Percentiles rank a stretch among this genome's conserved stretches.
phyloP scores from a whole-genome alignment of 176 grass and related monocot genomes.

The Zizania latifolia region DNA sequence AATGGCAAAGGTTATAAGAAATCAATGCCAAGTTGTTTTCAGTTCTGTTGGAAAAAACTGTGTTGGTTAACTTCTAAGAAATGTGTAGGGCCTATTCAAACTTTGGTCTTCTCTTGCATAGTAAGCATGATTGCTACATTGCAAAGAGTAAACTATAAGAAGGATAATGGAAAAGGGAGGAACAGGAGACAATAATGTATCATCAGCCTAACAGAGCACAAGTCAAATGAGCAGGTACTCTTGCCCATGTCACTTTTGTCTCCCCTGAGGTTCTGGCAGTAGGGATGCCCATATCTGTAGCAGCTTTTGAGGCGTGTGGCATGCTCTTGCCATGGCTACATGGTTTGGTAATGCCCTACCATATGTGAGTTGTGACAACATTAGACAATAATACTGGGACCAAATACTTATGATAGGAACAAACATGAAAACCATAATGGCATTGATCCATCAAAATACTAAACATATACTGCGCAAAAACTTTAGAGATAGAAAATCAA shows the following conservation, averaged over 20 bases:
- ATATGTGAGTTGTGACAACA: neutral
- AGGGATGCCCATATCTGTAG: neutral
- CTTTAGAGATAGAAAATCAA: neutral
- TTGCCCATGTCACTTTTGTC: conserved; percentile 15
- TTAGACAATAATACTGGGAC: neutral
- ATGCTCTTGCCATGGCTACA: neutral
- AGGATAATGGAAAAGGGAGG: neutral
- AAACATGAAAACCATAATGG: neutral
- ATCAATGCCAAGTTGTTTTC: neutral
- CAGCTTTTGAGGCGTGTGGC: neutral
- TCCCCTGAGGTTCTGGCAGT: neutral
- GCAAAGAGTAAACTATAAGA: neutral
- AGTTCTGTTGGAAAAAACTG: neutral
- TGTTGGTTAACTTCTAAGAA: conserved; percentile 36
- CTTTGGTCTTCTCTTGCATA: neutral
- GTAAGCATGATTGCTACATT: neutral
- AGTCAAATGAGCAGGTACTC: conserved; percentile 37
- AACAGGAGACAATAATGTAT: conserved; percentile 22
- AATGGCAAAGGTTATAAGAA: neutral
- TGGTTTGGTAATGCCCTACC: neutral
- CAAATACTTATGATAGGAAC: neutral
- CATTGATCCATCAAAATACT: neutral
- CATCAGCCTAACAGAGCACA: neutral
- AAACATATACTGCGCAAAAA: neutral
- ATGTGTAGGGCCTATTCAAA: conserved; percentile 23